Percentiles rank a stretch among this genome's conserved stretches.
These are phyloP conservation scores for Psilocybe cyanescens DNA, from an alignment of 768 basidiomycete species.

Conservation along the genomic window DNA sequence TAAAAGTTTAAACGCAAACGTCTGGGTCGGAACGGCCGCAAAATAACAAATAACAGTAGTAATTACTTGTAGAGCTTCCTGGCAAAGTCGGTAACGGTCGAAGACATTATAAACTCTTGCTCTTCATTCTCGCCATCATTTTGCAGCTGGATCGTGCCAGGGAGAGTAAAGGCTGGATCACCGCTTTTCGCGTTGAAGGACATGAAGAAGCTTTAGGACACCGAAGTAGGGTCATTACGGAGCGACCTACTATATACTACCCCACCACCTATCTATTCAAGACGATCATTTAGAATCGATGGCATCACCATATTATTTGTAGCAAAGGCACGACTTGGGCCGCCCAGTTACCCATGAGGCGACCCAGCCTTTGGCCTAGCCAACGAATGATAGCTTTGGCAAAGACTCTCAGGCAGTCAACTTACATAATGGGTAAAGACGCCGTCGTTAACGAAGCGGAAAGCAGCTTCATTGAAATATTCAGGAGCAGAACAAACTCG, in stretches of 20 bases:
- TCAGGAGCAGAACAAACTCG: too few species aligned
- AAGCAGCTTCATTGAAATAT: too few species aligned
- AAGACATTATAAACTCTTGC: conserved; percentile 56
- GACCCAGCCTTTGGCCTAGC: background rate
- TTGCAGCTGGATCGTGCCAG: background rate
- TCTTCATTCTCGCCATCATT: conserved; percentile 5
- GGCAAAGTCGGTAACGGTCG: conserved; percentile 84
- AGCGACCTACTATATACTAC: too few species aligned
- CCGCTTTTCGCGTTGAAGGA: background rate
- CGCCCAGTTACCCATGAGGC: background rate
- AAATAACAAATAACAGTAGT: background rate
- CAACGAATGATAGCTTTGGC: too few species aligned
- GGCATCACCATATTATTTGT: too few species aligned
- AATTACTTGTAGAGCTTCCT: conserved; percentile 91
- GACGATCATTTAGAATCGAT: too few species aligned
- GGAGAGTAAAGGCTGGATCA: background rate
- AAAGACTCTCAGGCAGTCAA: too few species aligned
- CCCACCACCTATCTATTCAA: too few species aligned
- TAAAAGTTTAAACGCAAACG: conserved; percentile 28
- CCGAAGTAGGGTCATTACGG: too few species aligned
- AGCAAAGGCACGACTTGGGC: background rate
- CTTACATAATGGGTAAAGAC: too few species aligned
- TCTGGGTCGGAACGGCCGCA: too few species aligned
- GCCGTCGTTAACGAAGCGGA: too few species aligned
- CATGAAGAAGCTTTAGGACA: background rate